A percentile compares a stretch with the other conserved stretches of the same genome.
Conservation (phyloP, 176 grass and related monocot genomes). For the Musa schizocarpa region DNA sequence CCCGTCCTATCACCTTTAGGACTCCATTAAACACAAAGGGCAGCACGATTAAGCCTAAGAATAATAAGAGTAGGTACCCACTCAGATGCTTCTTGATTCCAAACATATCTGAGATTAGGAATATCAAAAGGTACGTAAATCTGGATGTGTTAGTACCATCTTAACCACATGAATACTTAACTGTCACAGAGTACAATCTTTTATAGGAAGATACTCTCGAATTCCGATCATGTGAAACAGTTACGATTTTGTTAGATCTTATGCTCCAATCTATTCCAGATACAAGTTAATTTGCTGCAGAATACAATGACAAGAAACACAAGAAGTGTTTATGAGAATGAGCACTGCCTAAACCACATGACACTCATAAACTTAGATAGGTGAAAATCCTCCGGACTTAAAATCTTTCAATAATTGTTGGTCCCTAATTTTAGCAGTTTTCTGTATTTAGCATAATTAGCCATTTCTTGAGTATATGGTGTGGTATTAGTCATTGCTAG, state of each 20-base stretch:
- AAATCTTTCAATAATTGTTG: not conserved
- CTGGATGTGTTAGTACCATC: not conserved
- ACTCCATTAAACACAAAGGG: conserved; percentile 93
- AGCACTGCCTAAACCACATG: not conserved
- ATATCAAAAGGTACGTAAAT: not conserved
- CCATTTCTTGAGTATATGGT: too few relatives aligned
- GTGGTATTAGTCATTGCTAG: too few relatives aligned
- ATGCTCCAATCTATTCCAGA: conserved; percentile 90
- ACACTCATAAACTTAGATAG: not conserved
- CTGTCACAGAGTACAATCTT: not conserved
- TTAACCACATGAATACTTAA: conserved; percentile 3
- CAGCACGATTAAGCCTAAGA: conserved; percentile 95
- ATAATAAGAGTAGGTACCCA: conserved; percentile 95
- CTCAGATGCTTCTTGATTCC: conserved; percentile 87
- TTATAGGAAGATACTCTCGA: conserved; percentile 44
- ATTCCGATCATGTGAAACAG: conserved; percentile 96
- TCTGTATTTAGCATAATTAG: not conserved
- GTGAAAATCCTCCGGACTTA: not conserved
- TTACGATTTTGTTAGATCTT: conserved; percentile 90
- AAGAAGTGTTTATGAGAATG: conserved; percentile 1
- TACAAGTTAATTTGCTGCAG: conserved; percentile 88
- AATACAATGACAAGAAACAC: conserved; percentile 14
- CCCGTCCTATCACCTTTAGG: conserved; percentile 47
- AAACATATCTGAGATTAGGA: conserved; percentile 65
- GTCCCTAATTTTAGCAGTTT: not conserved